Conservation (phyloP, 441 rosid species). For the Dalechampia spathulata region DNA sequence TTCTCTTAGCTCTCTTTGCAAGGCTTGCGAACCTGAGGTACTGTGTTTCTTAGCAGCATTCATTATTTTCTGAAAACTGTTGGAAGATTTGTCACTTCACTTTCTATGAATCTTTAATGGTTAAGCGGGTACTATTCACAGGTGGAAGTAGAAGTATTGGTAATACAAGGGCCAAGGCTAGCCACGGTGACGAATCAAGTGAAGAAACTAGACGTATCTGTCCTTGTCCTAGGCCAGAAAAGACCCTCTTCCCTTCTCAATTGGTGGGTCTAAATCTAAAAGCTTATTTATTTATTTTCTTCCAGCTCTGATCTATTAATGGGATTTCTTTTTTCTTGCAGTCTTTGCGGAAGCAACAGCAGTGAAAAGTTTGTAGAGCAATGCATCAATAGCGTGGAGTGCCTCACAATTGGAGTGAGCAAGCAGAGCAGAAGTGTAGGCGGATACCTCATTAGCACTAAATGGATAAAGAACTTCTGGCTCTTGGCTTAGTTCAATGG, state of each 20-base stretch:
- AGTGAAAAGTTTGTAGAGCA: conserved; percentile 66
- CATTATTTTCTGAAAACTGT: not conserved
- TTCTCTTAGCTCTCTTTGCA: conserved; percentile 84
- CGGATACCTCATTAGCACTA: conserved; percentile 80
- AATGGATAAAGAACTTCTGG: conserved; percentile 95
- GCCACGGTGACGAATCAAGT: conserved; percentile 79
- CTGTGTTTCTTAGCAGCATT: not conserved
- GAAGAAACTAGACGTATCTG: conserved; percentile 81
- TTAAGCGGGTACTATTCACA: conserved; percentile 15
- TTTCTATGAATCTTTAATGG: not conserved
- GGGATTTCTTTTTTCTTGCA: conserved; percentile 15
- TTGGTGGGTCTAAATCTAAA: conserved; percentile 36
- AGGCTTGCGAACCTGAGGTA: conserved; percentile 90
- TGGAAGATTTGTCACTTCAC: not conserved
- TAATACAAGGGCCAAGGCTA: conserved; percentile 78
- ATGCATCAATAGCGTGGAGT: conserved; percentile 66
- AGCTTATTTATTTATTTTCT: not conserved
- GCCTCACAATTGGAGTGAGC: conserved; percentile 82
- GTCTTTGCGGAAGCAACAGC: conserved; percentile 59
- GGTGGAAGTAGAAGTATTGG: conserved; percentile 90
- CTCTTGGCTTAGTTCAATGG: conserved; percentile 53
- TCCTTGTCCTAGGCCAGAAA: conserved; percentile 81
- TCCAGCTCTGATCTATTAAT: conserved; percentile 14
- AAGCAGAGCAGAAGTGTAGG: conserved; percentile 78
- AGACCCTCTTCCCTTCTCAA: conserved; percentile 46